Evolutionary conservation across 192 early-diverging fungal genomes (phyloP).

Genomic region (Gamsiella multidivaricata): DNA sequence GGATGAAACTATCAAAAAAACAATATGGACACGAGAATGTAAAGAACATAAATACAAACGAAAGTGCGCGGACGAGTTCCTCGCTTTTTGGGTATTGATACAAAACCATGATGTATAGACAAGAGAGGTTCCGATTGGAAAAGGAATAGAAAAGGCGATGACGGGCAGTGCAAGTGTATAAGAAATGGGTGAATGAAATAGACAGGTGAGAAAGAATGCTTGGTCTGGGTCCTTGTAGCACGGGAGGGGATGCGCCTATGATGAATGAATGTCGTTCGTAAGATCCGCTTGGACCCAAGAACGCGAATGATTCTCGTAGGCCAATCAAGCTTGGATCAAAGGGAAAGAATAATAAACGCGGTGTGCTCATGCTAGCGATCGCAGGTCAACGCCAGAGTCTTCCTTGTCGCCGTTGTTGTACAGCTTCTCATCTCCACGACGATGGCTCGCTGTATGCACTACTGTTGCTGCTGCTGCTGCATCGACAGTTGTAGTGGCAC

Average conservation of each 20-base stretch:
- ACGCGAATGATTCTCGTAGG: no score
- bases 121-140: not conserved
- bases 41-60: not conserved
- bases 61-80: not conserved
- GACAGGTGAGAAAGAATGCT: not conserved
- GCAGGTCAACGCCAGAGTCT: slow-evolving; percentile 45
- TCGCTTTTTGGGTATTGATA: slow-evolving; percentile 8
- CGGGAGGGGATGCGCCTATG: not conserved
- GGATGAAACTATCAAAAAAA: not conserved
- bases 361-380: slow-evolving; percentile 13
- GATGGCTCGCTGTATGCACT: not conserved
- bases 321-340: not conserved
- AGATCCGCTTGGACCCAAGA: slow-evolving; percentile 4
- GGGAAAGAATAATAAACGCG: not conserved
- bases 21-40: not conserved
- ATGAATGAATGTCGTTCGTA: not conserved
- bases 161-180: not conserved
- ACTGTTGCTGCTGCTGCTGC: not conserved
- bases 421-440: not conserved
- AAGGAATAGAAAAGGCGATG: not conserved
- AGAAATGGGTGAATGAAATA: not conserved
- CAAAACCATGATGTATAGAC: not conserved
- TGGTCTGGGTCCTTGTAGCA: not conserved
- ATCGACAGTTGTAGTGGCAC: not conserved
- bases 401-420: slow-evolving; percentile 33